Evolutionary conservation across 176 grass and related monocot species (phyloP).

Genomic region (Hsuehochloa calcarea): DNA sequence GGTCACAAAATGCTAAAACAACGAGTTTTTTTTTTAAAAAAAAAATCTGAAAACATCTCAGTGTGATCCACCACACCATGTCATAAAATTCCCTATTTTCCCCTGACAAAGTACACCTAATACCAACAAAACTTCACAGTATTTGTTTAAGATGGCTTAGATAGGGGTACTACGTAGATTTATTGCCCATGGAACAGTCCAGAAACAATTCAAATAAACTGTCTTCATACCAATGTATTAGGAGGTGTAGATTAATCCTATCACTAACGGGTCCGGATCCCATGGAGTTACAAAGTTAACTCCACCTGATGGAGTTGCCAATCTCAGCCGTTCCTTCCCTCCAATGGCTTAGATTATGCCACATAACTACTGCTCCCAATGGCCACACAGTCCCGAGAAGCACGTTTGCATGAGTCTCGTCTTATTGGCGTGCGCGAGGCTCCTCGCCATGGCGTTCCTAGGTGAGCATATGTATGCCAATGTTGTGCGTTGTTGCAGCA

Average conservation of each 20-base stretch:
- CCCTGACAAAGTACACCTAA: conserved; percentile 31
- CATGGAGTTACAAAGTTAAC: too few species aligned
- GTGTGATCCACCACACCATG: not conserved
- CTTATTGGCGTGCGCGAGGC: conserved; percentile 64
- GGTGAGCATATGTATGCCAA: conserved; percentile 41
- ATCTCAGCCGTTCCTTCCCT: too few species aligned
- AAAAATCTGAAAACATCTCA: not conserved
- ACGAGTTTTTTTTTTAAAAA: not conserved
- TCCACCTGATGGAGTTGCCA: too few species aligned
- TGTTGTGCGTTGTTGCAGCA: not conserved
- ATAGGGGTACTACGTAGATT: not conserved
- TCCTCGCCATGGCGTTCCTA: conserved; percentile 73
- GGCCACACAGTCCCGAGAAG: too few species aligned
- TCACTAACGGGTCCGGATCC: too few species aligned
- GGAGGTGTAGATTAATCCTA: not conserved
- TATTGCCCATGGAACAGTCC: not conserved
- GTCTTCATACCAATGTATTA: not conserved
- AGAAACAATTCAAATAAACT: not conserved
- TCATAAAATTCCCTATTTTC: not conserved
- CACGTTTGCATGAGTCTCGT: conserved; percentile 16
- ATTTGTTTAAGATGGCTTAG: not conserved
- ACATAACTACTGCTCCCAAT: too few species aligned
- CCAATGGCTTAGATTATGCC: too few species aligned
- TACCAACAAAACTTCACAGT: not conserved
- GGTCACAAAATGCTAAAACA: not conserved